A percentile compares a stretch with the other conserved stretches of the same genome.
Conservation (phyloP, 2,329 filamentous ascomycete genomes). For the Byssochlamys sp. region DNA sequence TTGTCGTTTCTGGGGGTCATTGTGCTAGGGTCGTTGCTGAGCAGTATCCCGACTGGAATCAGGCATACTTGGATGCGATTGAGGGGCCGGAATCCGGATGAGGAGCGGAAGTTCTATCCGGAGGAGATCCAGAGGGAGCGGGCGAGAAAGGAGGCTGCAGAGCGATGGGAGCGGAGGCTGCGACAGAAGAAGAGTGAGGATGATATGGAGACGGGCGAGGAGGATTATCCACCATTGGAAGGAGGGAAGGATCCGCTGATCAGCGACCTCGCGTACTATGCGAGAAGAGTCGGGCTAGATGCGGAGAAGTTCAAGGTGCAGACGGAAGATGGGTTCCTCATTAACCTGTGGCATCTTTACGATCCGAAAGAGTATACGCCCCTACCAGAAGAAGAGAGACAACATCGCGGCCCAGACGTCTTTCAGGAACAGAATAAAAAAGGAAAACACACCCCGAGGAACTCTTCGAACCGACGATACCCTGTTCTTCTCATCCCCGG, state of each 20-base stretch:
- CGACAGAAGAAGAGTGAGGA: conserved; percentile 33
- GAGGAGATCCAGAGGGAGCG: conserved; percentile 58
- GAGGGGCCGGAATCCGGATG: conserved; percentile 52
- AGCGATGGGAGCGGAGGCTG: conserved; percentile 49
- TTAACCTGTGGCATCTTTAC: conserved; percentile 81
- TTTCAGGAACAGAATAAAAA: conserved; percentile 43
- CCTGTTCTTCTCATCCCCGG: conserved; percentile 83
- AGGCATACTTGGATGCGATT: conserved; percentile 44
- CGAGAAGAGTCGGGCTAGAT: conserved; percentile 75
- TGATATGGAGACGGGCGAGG: conserved; percentile 16
- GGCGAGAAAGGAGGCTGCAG: conserved; percentile 49
- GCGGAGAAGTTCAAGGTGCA: conserved; percentile 74
- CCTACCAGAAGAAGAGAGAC: conserved; percentile 36
- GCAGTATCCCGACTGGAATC: conserved; percentile 49
- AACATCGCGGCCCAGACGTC: conserved; percentile 49
- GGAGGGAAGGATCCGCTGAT: conserved; percentile 69
- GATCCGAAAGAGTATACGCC: conserved; percentile 64
- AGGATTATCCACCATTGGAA: conserved; percentile 63
- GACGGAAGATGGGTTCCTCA: conserved; percentile 87
- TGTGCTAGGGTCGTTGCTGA: conserved; percentile 63
- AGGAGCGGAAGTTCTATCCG: conserved; percentile 56
- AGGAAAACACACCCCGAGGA: conserved; percentile 14
- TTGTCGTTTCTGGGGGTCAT: conserved; percentile 67
- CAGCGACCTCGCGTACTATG: conserved; percentile 77
- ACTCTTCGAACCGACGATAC: conserved; percentile 41